phyloP scores from a whole-genome alignment of 768 basidiomycete genomes.

The Serendipita vermifera region DNA sequence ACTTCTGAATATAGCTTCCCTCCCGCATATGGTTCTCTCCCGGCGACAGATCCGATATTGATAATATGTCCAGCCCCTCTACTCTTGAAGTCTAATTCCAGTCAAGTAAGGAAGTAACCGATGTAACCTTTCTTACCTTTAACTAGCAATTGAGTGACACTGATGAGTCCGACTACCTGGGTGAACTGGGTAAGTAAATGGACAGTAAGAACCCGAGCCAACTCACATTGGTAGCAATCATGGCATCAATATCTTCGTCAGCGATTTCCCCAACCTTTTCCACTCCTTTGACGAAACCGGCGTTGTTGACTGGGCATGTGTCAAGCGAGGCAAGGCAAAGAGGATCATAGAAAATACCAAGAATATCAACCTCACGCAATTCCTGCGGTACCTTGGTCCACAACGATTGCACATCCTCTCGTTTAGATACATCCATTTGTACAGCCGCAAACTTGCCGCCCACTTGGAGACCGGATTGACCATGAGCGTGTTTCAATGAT shows the following conservation, averaged over 20 bases:
- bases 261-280: slow-evolving; percentile 77
- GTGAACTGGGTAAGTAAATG: slow-evolving; percentile 13
- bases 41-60: slow-evolving; percentile 90
- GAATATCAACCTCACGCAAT: slow-evolving; percentile 64
- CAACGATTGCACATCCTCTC: slow-evolving; percentile 51
- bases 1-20: slow-evolving; percentile 75
- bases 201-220: slow-evolving; percentile 24
- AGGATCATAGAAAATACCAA: slow-evolving; percentile 38
- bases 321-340: not conserved
- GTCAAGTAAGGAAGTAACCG: slow-evolving; percentile 9
- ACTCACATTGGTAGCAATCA: slow-evolving; percentile 52
- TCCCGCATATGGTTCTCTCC: slow-evolving; percentile 74
- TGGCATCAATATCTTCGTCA: slow-evolving; percentile 64
- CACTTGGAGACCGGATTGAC: slow-evolving; percentile 52
- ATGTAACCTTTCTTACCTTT: slow-evolving; percentile 29
- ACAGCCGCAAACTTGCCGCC: slow-evolving; percentile 69
- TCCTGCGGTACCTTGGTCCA: slow-evolving; percentile 58
- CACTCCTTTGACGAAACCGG: slow-evolving; percentile 80
- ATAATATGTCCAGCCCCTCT: slow-evolving; percentile 71
- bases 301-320: slow-evolving; percentile 45
- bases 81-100: slow-evolving; percentile 53
- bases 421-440: slow-evolving; percentile 71
- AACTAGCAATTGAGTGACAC: slow-evolving; percentile 63
- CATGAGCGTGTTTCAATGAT: slow-evolving; percentile 54
- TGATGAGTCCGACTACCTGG: slow-evolving; percentile 72